These are phyloP conservation scores for Ceratocystis smalleyi DNA, from an alignment of 2,329 filamentous ascomycete species.

Conservation along the genomic window DNA sequence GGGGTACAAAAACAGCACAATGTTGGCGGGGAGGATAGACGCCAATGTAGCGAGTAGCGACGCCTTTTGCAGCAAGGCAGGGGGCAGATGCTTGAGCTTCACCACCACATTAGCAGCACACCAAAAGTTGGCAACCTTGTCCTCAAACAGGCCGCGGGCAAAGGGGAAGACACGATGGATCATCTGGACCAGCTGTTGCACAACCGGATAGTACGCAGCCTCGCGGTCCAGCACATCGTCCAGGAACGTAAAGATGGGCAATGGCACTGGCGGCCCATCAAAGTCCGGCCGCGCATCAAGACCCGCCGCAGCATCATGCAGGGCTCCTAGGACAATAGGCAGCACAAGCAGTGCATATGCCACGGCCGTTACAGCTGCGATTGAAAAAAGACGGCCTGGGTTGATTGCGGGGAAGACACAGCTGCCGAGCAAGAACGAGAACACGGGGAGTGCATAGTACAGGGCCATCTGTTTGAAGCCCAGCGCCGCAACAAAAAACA, in stretches of 20 bases:
- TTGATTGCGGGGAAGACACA: constrained; percentile 65
- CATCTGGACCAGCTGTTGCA: constrained; percentile 68
- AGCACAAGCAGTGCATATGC: constrained; percentile 63
- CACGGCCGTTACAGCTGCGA: constrained; percentile 54
- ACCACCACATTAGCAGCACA: constrained; percentile 79
- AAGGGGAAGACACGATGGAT: constrained; percentile 93
- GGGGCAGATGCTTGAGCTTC: constrained; percentile 65
- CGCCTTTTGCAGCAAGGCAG: constrained; percentile 55
- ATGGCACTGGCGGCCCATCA: constrained; percentile 18
- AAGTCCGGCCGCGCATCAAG: constrained; percentile 24
- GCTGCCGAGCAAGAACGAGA: constrained; percentile 76
- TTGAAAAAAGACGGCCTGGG: constrained; percentile 51
- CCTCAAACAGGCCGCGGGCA: constrained; percentile 87
- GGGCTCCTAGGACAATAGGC: constrained; percentile 56
- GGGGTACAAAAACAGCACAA: constrained; percentile 65
- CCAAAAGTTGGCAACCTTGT: constrained; percentile 98
- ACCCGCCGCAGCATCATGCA: constrained; percentile 53
- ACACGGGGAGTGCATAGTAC: constrained; percentile 88
- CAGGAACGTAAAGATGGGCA: constrained; percentile 47
- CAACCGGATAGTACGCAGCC: constrained; percentile 55
- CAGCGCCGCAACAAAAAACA: constrained; percentile 87
- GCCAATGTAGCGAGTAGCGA: constrained; percentile 60
- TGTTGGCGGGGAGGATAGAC: constrained; percentile 63
- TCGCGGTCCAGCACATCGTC: constrained; percentile 44
- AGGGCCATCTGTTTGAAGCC: constrained; percentile 99